Evolutionary conservation across 148 eudicot genomes (phyloP).

Genomic region (Tetragonia tetragonoides): DNA sequence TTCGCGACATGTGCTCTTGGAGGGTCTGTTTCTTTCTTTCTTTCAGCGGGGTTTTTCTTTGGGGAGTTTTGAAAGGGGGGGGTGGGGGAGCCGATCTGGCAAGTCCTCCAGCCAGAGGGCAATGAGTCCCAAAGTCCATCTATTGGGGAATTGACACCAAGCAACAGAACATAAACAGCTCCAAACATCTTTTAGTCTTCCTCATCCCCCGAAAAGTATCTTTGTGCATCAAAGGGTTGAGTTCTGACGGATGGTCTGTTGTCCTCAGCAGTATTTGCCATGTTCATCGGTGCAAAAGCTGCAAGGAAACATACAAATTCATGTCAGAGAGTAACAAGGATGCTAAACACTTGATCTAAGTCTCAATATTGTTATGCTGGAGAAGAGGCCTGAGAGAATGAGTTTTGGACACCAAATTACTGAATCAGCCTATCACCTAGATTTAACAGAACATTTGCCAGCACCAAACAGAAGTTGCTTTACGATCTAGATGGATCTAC

Average conservation of each 20-base stretch:
- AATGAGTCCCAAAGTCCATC: background rate
- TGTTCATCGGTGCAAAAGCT: slow-evolving; percentile 95
- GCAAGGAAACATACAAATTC: slow-evolving; percentile 31
- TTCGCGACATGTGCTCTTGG: background rate
- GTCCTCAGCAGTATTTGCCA: slow-evolving; percentile 37
- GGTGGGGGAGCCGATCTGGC: background rate
- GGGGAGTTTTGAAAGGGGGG: background rate
- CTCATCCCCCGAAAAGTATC: slow-evolving; percentile 58
- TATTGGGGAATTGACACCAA: background rate
- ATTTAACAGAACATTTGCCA: background rate
- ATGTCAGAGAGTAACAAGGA: slow-evolving; percentile 13
- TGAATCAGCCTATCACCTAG: background rate
- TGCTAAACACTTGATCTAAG: background rate
- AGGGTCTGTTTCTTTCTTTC: background rate
- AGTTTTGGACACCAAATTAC: background rate
- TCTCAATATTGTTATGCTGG: background rate
- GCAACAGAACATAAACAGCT: slow-evolving; percentile 4
- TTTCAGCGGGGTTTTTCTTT: background rate
- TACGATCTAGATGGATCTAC: background rate
- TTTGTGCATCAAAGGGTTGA: slow-evolving; percentile 57
- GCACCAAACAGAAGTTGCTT: background rate
- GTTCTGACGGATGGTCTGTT: slow-evolving; percentile 36
- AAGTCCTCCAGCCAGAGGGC: background rate
- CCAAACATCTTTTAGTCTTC: slow-evolving; percentile 25
- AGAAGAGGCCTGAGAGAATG: background rate